Percentiles rank a stretch among this genome's conserved stretches.
phyloP scores from a whole-genome alignment of 2,329 filamentous ascomycete genomes.

The Xylaria sp. region DNA sequence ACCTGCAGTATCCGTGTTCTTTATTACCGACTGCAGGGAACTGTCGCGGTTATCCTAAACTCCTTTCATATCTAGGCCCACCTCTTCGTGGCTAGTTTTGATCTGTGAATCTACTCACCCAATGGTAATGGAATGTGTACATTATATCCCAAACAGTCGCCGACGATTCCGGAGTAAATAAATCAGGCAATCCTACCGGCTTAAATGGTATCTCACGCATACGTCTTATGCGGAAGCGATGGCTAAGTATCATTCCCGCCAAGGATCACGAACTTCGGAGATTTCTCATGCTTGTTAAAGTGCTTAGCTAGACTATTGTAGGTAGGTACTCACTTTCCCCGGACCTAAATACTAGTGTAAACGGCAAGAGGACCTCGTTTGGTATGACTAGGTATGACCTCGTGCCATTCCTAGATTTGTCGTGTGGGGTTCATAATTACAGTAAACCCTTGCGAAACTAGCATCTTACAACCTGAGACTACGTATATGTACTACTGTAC shows the following conservation, averaged over 20 bases:
- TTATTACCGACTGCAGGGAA: not conserved
- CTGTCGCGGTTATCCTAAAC: not conserved
- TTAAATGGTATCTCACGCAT: not conserved
- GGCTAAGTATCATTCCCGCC: not conserved
- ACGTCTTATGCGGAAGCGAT: not conserved
- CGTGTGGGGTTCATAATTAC: not conserved
- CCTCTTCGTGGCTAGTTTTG: not conserved
- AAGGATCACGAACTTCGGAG: not conserved
- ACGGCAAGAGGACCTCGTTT: not conserved
- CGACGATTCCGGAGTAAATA: not conserved
- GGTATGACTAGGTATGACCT: not conserved
- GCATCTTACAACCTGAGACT: not conserved
- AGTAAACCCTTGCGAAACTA: not conserved
- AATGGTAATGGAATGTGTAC: not conserved
- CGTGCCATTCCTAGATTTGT: not conserved
- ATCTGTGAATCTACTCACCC: not conserved
- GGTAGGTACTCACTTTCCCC: slow-evolving; percentile 3
- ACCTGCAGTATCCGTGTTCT: not conserved
- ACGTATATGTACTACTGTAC: too few species aligned
- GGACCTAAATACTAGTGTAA: not conserved
- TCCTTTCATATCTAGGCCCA: not conserved
- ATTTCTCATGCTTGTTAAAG: not conserved
- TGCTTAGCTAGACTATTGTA: not conserved
- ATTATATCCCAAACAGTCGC: not conserved
- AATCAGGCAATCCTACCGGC: not conserved